Evolutionary conservation across 2,329 filamentous ascomycete genomes (phyloP), one percentile per base, ranked within the genome.

Genomic region (Aspergillus cejpii): DNA sequence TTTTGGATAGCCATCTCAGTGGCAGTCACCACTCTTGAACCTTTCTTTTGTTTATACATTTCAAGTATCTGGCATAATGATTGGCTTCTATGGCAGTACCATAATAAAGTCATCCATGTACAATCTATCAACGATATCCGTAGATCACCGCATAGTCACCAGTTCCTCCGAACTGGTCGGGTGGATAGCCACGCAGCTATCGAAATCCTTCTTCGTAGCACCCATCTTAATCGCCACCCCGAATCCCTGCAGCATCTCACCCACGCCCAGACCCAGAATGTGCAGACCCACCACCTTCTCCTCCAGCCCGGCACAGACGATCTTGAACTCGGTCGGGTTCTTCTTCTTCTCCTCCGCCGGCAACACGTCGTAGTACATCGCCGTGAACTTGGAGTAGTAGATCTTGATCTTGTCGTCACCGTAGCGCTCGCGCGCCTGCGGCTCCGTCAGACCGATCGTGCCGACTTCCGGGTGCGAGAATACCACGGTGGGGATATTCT

Each of bases 191-290:
- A 87, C 81, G 57, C 81, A 84, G 60, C 73, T 82, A 61, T 88
- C 84, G 65, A 88, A 85, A 64, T 87, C 82, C 54, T 76, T 77
- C 78, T 88, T 88, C 43, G 80, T 87, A 26, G 84, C 84, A 36
- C 84, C 84, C 84, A 88, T 87, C 76, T 85, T 87, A 55, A 88
- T 68, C 12, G 84, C 84, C 17, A 88, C 83, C 39, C 82, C 84
- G 62, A 89, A 86, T 52, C 85, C 79, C 68, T 89, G 79, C 58
- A 87, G 72, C 80, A 88, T 84, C 75, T 89, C 78, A 54, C 72
- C 62, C 46, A 72, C 64, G 10, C 65, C 62, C 27, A 72, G 58
- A 52, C 75, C 60, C 52, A 77, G 53, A 43, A 76, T 71, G 54
- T 76, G 74, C 49, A 76, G 45, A 11, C 73, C 74, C 17, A 76